Conservation (phyloP, 2,329 filamentous ascomycete genomes). For the Lecanosticta acicola region DNA sequence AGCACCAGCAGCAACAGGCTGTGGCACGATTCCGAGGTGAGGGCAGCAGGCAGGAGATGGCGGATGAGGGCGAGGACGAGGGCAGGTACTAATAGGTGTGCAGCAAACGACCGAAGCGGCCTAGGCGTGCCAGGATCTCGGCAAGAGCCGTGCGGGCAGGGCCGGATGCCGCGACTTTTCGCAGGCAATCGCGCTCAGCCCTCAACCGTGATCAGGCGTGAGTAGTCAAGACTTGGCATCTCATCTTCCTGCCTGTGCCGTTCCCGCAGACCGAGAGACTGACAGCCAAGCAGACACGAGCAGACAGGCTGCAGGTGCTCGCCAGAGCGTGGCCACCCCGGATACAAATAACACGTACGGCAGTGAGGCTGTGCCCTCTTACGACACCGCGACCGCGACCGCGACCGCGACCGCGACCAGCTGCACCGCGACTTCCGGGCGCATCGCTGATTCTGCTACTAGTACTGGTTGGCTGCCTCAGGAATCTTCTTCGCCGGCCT, state of each 20-base stretch:
- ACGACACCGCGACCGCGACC: conserved; percentile 1
- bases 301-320: not conserved
- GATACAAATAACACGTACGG: conserved; percentile 6
- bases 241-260: conserved; percentile 1
- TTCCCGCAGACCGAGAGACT: not conserved
- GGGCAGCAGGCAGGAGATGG: not conserved
- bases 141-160: not conserved
- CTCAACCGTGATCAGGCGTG: not conserved
- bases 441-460: not conserved
- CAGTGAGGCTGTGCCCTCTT: not conserved
- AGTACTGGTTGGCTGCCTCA: conserved; percentile 13
- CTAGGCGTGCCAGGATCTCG: too few relatives aligned
- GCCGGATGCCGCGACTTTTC: not conserved
- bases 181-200: not conserved
- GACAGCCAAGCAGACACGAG: conserved; percentile 3
- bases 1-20: conserved; percentile 1
- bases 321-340: conserved; percentile 2
- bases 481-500: conserved; percentile 8
- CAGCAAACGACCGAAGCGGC: too few relatives aligned
- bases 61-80: not conserved
- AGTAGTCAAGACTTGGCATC: conserved; percentile 1
- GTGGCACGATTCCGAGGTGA: conserved; percentile 2
- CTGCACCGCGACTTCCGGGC: conserved; percentile 1
- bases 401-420: conserved; percentile 5
- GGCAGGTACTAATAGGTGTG: not conserved